A percentile compares a stretch with the other conserved stretches of the same genome.
Evolutionary conservation across 2,329 filamentous ascomycete genomes (phyloP).

Genomic region (Aspergillus sp.): DNA sequence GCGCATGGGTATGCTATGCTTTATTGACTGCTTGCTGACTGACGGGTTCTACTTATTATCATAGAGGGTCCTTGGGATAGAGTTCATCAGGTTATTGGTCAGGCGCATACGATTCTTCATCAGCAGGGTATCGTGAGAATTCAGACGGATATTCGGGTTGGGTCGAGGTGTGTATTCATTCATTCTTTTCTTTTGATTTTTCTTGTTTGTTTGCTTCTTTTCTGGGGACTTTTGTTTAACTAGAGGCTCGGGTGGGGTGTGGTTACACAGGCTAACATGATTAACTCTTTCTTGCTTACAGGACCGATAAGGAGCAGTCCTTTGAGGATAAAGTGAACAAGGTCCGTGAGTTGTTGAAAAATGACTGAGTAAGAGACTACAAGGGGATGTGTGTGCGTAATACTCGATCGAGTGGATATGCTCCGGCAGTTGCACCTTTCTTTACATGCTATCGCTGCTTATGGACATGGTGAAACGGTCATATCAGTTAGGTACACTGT

Average conservation of each 20-base stretch:
- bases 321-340: conserved; percentile 75
- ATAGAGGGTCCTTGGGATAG: conserved; percentile 88
- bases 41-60: conserved; percentile 5
- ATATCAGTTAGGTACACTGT: conserved; percentile 7
- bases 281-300: conserved; percentile 32
- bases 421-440: not conserved
- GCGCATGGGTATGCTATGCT: too few species aligned
- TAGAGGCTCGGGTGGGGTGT: not conserved
- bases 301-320: conserved; percentile 83
- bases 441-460: not conserved
- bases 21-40: conserved; percentile 1
- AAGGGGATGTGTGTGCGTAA: too few species aligned
- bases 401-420: not conserved
- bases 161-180: conserved; percentile 63
- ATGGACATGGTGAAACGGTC: not conserved
- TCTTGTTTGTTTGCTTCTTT: not conserved
- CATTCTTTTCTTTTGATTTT: not conserved
- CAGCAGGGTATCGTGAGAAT: conserved; percentile 75
- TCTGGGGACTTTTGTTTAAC: conserved; percentile 26
- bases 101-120: conserved; percentile 78
- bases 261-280: conserved; percentile 14
- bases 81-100: conserved; percentile 82
- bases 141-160: conserved; percentile 85
- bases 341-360: conserved; percentile 56
- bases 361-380: conserved; percentile 15